These are phyloP conservation scores for Mycothermus thermophilus DNA, from an alignment of 495 filamentous ascomycete species.

Conservation along the genomic window DNA sequence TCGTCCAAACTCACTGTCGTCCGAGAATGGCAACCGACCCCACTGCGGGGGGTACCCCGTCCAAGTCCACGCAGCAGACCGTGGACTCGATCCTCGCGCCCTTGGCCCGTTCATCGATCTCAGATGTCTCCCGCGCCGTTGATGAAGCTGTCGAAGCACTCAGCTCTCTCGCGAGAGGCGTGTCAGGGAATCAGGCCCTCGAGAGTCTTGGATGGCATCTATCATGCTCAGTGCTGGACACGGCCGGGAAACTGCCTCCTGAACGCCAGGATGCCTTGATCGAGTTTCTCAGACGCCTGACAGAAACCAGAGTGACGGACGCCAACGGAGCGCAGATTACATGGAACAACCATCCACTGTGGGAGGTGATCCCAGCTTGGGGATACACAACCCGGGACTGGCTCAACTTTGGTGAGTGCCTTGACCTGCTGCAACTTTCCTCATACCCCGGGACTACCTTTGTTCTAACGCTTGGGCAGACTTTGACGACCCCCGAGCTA, in stretches of 20 bases:
- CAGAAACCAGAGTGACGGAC: neutral
- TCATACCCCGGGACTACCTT: neutral
- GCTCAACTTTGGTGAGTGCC: conserved; percentile 11
- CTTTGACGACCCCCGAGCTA: neutral
- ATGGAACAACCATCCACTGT: conserved; percentile 2
- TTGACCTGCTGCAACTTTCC: neutral
- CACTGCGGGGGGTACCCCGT: no score
- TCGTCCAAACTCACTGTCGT: no score
- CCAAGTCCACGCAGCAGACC: no score
- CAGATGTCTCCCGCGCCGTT: no score
- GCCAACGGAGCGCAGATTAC: neutral
- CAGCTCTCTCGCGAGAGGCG: no score
- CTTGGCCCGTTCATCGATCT: no score
- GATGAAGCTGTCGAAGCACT: no score
- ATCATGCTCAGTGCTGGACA: conserved; percentile 3
- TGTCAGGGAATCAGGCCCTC: no score
- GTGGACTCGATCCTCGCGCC: no score
- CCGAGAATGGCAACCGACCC: no score
- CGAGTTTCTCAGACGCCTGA: conserved; percentile 4
- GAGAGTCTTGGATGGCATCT: no score
- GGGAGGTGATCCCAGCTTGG: conserved; percentile 6
- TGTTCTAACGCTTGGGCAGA: neutral
- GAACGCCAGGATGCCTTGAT: conserved; percentile 2
- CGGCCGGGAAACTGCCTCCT: neutral
- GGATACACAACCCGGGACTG: conserved; percentile 4